These are phyloP conservation scores for Angomonas desouzai DNA, from an alignment of 208 protist species.

Conservation along the genomic window DNA sequence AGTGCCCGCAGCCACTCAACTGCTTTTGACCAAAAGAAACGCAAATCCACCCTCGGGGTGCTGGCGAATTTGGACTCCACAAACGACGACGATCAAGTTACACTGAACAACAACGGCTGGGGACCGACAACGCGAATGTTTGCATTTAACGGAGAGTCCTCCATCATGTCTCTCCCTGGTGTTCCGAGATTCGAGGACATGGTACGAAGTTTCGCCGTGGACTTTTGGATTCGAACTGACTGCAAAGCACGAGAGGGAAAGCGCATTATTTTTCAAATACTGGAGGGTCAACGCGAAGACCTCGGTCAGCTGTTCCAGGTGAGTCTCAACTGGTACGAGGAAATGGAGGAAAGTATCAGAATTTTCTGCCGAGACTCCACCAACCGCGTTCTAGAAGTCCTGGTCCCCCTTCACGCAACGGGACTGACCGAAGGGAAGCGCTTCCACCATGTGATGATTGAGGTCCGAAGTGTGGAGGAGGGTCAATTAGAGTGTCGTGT, in stretches of 20 bases:
- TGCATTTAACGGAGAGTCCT: slow-evolving; percentile 70
- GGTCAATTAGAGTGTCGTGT: slow-evolving; percentile 60
- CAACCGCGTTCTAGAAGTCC: slow-evolving; percentile 83
- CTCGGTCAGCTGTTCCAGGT: slow-evolving; percentile 81
- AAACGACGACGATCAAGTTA: slow-evolving; percentile 13
- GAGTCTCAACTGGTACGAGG: slow-evolving; percentile 70
- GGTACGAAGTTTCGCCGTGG: slow-evolving; percentile 65
- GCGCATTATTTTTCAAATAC: slow-evolving; percentile 73
- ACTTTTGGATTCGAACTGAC: slow-evolving; percentile 87
- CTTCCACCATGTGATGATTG: slow-evolving; percentile 83
- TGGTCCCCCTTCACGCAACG: slow-evolving; percentile 34
- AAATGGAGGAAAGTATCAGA: slow-evolving; percentile 61
- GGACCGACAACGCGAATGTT: slow-evolving; percentile 43
- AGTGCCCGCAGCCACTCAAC: slow-evolving; percentile 50
- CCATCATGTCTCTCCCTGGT: slow-evolving; percentile 74
- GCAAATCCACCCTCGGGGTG: slow-evolving; percentile 53
- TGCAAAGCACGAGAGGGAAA: slow-evolving; percentile 36
- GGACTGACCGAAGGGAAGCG: slow-evolving; percentile 18
- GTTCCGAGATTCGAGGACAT: slow-evolving; percentile 85
- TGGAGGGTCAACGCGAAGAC: slow-evolving; percentile 73
- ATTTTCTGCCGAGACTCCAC: slow-evolving; percentile 72
- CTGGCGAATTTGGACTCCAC: slow-evolving; percentile 32
- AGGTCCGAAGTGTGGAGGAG: slow-evolving; percentile 74
- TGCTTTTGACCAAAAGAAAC: slow-evolving; percentile 39
- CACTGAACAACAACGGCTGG: slow-evolving; percentile 82